Conservation (phyloP, 176 grass and related monocot species). For the Calamus simplicifolius region DNA sequence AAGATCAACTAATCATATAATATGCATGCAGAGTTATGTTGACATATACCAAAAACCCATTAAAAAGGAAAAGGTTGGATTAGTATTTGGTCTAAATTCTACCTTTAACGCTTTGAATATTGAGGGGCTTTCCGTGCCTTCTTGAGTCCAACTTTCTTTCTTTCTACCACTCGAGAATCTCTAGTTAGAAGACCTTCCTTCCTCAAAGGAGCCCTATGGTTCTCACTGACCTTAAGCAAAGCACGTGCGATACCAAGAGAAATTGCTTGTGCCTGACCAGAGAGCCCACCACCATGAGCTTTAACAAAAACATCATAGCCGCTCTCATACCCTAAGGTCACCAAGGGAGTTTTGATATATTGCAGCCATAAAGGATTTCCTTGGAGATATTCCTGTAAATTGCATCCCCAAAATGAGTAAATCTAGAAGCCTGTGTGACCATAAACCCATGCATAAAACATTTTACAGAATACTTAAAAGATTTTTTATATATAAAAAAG, state of each 20-base stretch:
- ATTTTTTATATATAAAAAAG: background rate
- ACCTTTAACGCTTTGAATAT: constrained; percentile 74
- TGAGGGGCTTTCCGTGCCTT: constrained; percentile 93
- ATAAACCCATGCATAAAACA: background rate
- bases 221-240: constrained; percentile 64
- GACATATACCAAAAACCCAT: too few relatives aligned
- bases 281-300: constrained; percentile 80
- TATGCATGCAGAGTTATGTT: too few relatives aligned
- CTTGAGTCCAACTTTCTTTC: constrained; percentile 90
- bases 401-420: background rate
- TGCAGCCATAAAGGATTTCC: constrained; percentile 76
- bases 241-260: constrained; percentile 88
- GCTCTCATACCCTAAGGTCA: constrained; percentile 68
- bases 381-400: constrained; percentile 76
- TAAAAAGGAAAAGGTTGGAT: too few relatives aligned
- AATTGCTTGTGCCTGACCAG: constrained; percentile 84
- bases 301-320: constrained; percentile 88
- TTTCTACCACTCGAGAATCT: constrained; percentile 93
- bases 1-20: too few relatives aligned
- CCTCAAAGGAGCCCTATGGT: constrained; percentile 52
- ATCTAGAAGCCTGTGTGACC: constrained; percentile 1
- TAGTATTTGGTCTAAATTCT: too few relatives aligned
- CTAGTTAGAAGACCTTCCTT: constrained; percentile 75
- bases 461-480: background rate
- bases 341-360: constrained; percentile 61